These are phyloP conservation scores for Penicillium lagena DNA, from an alignment of 495 filamentous ascomycete genomes.

Conservation along the genomic window DNA sequence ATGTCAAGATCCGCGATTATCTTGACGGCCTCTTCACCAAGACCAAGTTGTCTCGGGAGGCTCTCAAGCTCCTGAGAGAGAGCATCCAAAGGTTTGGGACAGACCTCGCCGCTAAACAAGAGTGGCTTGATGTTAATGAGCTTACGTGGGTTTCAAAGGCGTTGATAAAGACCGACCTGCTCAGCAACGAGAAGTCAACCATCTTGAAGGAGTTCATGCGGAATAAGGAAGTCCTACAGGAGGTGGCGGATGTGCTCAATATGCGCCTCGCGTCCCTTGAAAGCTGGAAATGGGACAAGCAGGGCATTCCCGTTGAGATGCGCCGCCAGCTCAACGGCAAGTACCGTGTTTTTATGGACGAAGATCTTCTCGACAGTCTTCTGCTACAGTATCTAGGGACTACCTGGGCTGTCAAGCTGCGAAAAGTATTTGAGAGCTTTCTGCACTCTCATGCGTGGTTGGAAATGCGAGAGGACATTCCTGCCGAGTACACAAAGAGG, in stretches of 20 bases:
- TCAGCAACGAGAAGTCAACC: constrained; percentile 51
- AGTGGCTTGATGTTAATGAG: constrained; percentile 26
- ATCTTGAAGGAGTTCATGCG: constrained; percentile 54
- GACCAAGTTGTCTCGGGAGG: constrained; percentile 31
- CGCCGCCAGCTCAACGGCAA: constrained; percentile 56
- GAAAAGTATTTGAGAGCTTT: constrained; percentile 28
- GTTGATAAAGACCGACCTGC: constrained; percentile 48
- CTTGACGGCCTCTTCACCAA: constrained; percentile 46
- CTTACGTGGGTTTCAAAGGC: constrained; percentile 49
- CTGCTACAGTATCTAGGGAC: constrained; percentile 60
- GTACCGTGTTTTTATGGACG: constrained; percentile 58
- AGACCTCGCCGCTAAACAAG: constrained; percentile 22
- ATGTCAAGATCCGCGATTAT: constrained; percentile 39
- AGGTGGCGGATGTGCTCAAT: constrained; percentile 62
- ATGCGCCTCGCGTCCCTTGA: constrained; percentile 55
- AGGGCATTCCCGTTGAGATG: constrained; percentile 51
- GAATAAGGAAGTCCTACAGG: constrained; percentile 48
- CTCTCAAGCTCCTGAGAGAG: constrained; percentile 36
- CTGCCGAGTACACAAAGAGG: constrained; percentile 36
- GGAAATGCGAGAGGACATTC: constrained; percentile 25
- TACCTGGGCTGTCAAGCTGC: constrained; percentile 53
- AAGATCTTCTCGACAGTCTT: constrained; percentile 59
- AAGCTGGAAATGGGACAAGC: constrained; percentile 54
- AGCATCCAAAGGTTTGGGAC: constrained; percentile 39
- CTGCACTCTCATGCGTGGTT: constrained; percentile 33